Base-by-base conservation (phyloP, 306 rosid genomes). In the Vigna radiata region DNA sequence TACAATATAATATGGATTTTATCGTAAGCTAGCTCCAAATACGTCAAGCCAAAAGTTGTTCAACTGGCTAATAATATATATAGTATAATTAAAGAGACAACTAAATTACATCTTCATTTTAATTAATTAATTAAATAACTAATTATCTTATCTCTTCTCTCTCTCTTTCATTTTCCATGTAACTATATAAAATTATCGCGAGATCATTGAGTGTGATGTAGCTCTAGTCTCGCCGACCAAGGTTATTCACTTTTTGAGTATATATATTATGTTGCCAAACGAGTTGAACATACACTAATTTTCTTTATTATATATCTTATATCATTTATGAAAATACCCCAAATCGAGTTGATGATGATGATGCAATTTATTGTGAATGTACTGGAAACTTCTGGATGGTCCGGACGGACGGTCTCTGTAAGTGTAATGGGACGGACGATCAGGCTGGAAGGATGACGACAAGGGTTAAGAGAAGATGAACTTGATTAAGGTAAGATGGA, bases 1-100 rank as follows among this genome's bases (percentile, higher is more conserved):
- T 80, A 70, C 81, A 68, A 79, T 72, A 54, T 73, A 68, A 81
- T 72, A 54, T 73, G 58, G 44, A 82, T 61, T 41, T 70, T 82
- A 78, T 79, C 58, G 8, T 73, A 80, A 82, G 69, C 76, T 87
- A 82, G 61, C 70, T 85, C 90, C 90, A 66, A 84, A 76, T 47
- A 84, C 73, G 43, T 89, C 58, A 41, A 78, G 88, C 88, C 92
- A 83, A 88, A 88, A 88, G 76, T 82, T 54, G 86, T 81, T 73
- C 59, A 77, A 61, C 68, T 55, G 48, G 58, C 36, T 59, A n/a
- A 29, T 52, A 68, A 59, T 27, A 4, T 10, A 33, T 55, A n/a
- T 36, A 6, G 0, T 36, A 36, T 36, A 6, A 36, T 33, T 33
- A 33, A 33, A 4, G 14, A 16, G 61, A 56, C 8, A 7, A 29